A percentile compares a stretch with the other conserved stretches of the same genome.
These are phyloP conservation scores for Gaultheria prostrata DNA, from an alignment of 148 eudicot species.

Conservation along the genomic window DNA sequence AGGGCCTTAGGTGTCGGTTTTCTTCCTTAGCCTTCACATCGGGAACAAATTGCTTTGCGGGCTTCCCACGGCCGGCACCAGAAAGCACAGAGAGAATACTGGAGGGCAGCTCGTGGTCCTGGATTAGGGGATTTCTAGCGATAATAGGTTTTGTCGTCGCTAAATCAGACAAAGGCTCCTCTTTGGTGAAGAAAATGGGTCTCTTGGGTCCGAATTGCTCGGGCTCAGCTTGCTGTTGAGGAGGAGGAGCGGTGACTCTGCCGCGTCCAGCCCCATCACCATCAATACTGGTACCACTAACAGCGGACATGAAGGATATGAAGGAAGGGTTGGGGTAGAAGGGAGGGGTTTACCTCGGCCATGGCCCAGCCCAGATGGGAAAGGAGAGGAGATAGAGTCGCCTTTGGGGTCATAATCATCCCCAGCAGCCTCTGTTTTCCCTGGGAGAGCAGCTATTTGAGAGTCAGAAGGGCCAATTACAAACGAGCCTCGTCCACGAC, in stretches of 20 bases:
- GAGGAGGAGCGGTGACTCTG: conserved; percentile 26
- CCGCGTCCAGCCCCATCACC: conserved; percentile 39
- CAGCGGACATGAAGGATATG: conserved; percentile 26
- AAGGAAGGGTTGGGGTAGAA: conserved; percentile 34
- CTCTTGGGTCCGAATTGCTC: conserved; percentile 27
- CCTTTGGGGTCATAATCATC: not conserved
- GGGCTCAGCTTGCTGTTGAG: conserved; percentile 14
- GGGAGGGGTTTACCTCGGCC: conserved; percentile 53
- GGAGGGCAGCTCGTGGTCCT: conserved; percentile 30
- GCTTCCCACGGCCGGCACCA: conserved; percentile 62
- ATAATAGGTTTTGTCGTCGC: conserved; percentile 10
- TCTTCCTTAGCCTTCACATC: conserved; percentile 33
- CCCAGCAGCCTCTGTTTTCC: conserved; percentile 15
- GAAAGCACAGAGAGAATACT: conserved; percentile 31
- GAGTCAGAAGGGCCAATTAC: conserved; percentile 14
- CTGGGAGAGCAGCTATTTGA: conserved; percentile 26
- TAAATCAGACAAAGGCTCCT: conserved; percentile 12
- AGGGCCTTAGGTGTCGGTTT: conserved; percentile 54
- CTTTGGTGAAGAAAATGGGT: conserved; percentile 38
- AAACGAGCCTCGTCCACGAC: conserved; percentile 46
- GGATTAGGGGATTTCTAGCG: conserved; percentile 17
- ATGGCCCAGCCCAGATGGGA: conserved; percentile 44
- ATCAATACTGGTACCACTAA: conserved; percentile 6
- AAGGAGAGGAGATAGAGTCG: conserved; percentile 7
- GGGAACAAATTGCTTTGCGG: conserved; percentile 8